Base-by-base conservation (phyloP, 2,329 filamentous ascomycete species). In the Ophiostoma perfectum region DNA sequence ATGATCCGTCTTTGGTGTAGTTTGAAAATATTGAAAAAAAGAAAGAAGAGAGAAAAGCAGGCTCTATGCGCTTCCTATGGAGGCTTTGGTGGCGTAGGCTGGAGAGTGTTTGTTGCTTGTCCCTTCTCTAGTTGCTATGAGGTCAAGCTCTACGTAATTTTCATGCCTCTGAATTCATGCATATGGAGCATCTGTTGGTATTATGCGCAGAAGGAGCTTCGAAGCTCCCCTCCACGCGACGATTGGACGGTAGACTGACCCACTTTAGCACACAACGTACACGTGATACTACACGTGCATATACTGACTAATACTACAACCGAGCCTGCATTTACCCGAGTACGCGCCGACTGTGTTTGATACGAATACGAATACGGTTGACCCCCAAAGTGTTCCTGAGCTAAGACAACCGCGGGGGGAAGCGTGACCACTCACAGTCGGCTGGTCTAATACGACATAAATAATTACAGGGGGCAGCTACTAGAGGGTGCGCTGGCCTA, bases 141-240 rank as follows among this genome's bases (percentile, higher is more conserved):
- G 39, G 60, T 42, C 38, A 16, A 42, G 14, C 11, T 42, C 60
- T 27, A 41, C 39, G 60, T 63, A 63, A 63, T 42, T 63, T 42
- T 60, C 27, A 60, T 44, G 42, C 55, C 49, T 55, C 36, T 38
- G 11, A 60, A 55, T 27, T 55, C n/a, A 55, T 55, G 49, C n/a
- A 8, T 38, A 58, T 27, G 27, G 1, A 27, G 27, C 27, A 27
- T 27, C 27, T 27, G 5, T 58, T 58, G 52, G 52, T 60, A 27
- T 27, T 27, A 60, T 27, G 55, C 27, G 55, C 27, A 39, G 55
- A 55, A 47, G n/a, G 49, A 60, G 55, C 55, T 60, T 55, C 27
- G 49, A 14, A 55, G 49, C 49, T 55, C 49, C 55, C 52, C 27
- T 58, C 52, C 52, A 58, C 11, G 52, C 18, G 52, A 58, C 52